These are phyloP conservation scores for Oidiodendron maius DNA, from an alignment of 495 filamentous ascomycete genomes.

Conservation along the genomic window DNA sequence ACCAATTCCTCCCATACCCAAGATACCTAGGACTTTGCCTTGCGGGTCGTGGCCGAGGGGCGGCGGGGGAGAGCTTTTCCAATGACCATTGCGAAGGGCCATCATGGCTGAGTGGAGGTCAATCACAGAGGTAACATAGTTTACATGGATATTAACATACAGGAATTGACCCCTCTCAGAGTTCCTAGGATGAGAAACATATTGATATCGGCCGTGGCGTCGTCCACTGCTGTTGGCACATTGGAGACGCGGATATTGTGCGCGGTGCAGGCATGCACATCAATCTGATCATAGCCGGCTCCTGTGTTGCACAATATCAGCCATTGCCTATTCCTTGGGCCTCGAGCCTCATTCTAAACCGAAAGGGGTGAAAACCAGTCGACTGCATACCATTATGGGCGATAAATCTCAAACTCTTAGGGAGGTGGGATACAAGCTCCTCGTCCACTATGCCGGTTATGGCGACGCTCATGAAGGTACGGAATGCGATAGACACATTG, in stretches of 20 bases:
- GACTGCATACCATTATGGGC: slow-evolving; percentile 41
- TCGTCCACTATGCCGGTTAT: slow-evolving; percentile 66
- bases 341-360: neutral
- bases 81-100: slow-evolving; percentile 27
- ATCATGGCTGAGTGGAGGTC: slow-evolving; percentile 25
- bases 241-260: slow-evolving; percentile 68
- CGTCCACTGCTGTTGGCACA: slow-evolving; percentile 72
- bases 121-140: neutral
- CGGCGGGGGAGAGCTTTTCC: slow-evolving; percentile 53
- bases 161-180: slow-evolving; percentile 44
- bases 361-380: neutral
- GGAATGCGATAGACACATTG: slow-evolving; percentile 62
- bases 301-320: slow-evolving; percentile 28
- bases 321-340: neutral
- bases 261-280: slow-evolving; percentile 62
- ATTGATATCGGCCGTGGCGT: slow-evolving; percentile 72
- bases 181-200: slow-evolving; percentile 74
- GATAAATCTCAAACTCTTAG: slow-evolving; percentile 45
- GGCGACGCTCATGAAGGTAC: slow-evolving; percentile 63
- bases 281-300: slow-evolving; percentile 79
- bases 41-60: slow-evolving; percentile 58
- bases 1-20: slow-evolving; percentile 86
- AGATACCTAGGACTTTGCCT: slow-evolving; percentile 62
- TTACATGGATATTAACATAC: neutral
- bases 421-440: slow-evolving; percentile 58